phyloP scores from a whole-genome alignment of 768 basidiomycete species.

The Wakefieldia striispora region DNA sequence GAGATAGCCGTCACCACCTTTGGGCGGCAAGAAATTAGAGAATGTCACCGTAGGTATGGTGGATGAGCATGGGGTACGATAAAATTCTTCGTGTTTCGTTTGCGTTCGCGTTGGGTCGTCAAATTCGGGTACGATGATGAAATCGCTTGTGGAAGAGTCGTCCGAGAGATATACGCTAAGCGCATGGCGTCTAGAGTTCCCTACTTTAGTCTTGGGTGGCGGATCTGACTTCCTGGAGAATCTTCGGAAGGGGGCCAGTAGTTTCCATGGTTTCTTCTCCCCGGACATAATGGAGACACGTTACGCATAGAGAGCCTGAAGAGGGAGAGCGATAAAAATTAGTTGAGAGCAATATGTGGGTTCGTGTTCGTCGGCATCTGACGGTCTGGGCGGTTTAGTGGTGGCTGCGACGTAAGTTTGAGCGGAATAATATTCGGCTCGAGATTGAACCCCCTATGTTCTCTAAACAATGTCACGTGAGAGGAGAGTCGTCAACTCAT shows the following conservation, averaged over 20 bases:
- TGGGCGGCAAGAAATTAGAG: background rate
- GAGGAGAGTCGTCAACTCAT: too few species aligned
- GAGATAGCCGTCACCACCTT: background rate
- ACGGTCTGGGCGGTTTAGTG: background rate
- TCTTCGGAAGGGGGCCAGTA: conserved; percentile 23
- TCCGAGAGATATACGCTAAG: conserved; percentile 24
- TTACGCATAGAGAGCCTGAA: conserved; percentile 10
- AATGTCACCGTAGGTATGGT: background rate
- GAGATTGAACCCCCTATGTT: conserved; percentile 10
- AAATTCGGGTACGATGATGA: conserved; percentile 26
- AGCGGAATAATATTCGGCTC: background rate
- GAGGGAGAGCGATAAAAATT: background rate
- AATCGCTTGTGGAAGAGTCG: conserved; percentile 10
- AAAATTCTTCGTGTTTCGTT: background rate
- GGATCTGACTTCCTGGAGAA: conserved; percentile 7
- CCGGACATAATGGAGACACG: conserved; percentile 16
- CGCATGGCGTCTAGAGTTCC: conserved; percentile 10
- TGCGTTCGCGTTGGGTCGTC: conserved; percentile 9
- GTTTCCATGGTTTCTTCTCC: conserved; percentile 28
- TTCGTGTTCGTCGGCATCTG: background rate
- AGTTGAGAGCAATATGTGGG: background rate
- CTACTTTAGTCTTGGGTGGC: background rate
- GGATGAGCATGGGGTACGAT: background rate
- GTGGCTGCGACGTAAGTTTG: background rate
- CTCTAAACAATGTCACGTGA: conserved; percentile 8